Base-by-base conservation (phyloP, 2,329 filamentous ascomycete genomes). In the Aspergillus viridinutans region DNA sequence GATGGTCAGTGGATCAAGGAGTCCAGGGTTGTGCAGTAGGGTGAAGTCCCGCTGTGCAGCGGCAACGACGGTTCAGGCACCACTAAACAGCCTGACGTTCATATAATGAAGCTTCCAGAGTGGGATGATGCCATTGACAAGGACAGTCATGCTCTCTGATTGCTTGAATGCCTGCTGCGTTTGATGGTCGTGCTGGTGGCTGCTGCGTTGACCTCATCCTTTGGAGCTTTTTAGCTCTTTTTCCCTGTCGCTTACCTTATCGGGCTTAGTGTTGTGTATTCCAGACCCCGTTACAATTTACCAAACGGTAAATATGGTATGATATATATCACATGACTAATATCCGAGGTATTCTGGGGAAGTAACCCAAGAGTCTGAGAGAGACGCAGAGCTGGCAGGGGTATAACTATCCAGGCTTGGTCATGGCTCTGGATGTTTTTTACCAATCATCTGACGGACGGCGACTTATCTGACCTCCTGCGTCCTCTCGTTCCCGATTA, bases 281-380 rank as follows among this genome's bases (percentile, higher is more conserved):
- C 1, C n/a, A 26, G 43, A 2, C 23, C 43, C 21, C 10, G n/a
- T n/a, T 47, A 47, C 3, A 4, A 9, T 4, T 10, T 29, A 29
- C 23, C 43, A 6, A 12, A 54, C 23, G 25, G 12, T 43, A 58
- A 20, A 7, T 7, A 25, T 51, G 56, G 43, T 38, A 49, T 25
- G 10, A 29, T 25, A 20, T 25, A 20, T 28, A 3, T 14, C 63
- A 68, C 64, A 64, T 66, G 64, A 66, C 49, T 52, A 28, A 4
- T 38, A 60, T 64, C 69, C 68, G 65, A 67, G 69, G 60, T 64
- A 49, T 53, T 63, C 66, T 64, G 66, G 68, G 65, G 65, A 66
- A 60, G 12, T 7, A 47, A 25, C 21, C 20, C 20, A 47, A 25
- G 43, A 14, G 21, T 23, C 43, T 7, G 43, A 57, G 58, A 17